A percentile compares a stretch with the other conserved stretches of the same genome.
Evolutionary conservation across 2,329 filamentous ascomycete species (phyloP).

Genomic region (Gaeumannomyces sp.): DNA sequence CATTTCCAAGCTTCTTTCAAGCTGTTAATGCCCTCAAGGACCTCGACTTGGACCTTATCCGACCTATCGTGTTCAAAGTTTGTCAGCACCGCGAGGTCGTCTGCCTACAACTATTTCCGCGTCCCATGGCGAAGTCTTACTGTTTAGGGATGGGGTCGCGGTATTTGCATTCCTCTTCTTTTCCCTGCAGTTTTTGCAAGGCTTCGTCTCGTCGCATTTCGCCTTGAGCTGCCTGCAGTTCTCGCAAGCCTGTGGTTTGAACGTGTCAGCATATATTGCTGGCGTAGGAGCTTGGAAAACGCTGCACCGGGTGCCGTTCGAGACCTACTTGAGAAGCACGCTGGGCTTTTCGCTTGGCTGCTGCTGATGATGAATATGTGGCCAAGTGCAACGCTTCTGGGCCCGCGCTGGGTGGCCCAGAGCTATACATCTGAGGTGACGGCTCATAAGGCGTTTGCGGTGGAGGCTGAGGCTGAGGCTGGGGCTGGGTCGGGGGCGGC

Average conservation of each 20-base stretch:
- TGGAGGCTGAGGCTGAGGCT: background rate
- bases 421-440: constrained; percentile 16
- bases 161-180: constrained; percentile 78
- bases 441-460: constrained; percentile 22
- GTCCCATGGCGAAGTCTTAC: constrained; percentile 44
- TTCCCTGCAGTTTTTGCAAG: constrained; percentile 81
- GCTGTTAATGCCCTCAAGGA: constrained; percentile 45
- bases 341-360: constrained; percentile 56
- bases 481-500: background rate
- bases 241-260: constrained; percentile 67
- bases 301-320: background rate
- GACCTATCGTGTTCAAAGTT: constrained; percentile 30
- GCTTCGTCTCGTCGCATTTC: constrained; percentile 83
- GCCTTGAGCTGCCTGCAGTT: constrained; percentile 82
- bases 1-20: constrained; percentile 21
- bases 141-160: constrained; percentile 87
- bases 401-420: constrained; percentile 13
- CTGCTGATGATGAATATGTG: constrained; percentile 32
- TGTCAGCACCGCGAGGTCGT: constrained; percentile 18
- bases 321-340: constrained; percentile 53
- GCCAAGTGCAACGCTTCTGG: constrained; percentile 37
- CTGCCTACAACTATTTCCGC: background rate
- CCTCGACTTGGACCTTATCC: constrained; percentile 55
- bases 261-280: background rate
- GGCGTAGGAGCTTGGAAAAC: background rate